A percentile compares a stretch with the other conserved stretches of the same genome.
Evolutionary conservation across 768 basidiomycete species (phyloP).

Genomic region (Russula compacta): DNA sequence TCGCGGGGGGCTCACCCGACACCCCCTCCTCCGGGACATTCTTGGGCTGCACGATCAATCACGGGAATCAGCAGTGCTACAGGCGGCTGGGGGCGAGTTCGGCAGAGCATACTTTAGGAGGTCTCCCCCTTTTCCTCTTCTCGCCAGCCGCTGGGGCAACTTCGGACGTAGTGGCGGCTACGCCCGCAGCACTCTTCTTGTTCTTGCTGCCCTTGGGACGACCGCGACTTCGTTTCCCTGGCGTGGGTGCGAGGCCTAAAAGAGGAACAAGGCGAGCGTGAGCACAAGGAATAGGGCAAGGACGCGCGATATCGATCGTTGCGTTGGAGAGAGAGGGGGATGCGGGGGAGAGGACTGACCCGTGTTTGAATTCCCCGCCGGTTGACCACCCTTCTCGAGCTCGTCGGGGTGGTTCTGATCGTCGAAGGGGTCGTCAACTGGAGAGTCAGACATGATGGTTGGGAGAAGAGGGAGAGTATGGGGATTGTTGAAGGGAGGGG

Average conservation of each 20-base stretch:
- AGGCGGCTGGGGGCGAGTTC: not conserved
- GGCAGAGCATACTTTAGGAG: constrained; percentile 36
- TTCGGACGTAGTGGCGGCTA: constrained; percentile 24
- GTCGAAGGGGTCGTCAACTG: constrained; percentile 42
- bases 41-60: constrained; percentile 24
- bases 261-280: constrained; percentile 25
- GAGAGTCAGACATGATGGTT: constrained; percentile 53
- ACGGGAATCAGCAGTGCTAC: constrained; percentile 1
- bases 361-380: constrained; percentile 26
- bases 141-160: constrained; percentile 24
- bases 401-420: constrained; percentile 55
- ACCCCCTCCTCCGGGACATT: constrained; percentile 37
- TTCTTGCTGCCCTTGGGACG: constrained; percentile 87
- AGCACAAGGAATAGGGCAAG: constrained; percentile 7
- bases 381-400: constrained; percentile 42
- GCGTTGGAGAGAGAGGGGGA: not conserved
- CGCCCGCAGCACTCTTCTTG: constrained; percentile 39
- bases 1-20: constrained; percentile 30
- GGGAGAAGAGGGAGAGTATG: constrained; percentile 24
- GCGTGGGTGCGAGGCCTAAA: constrained; percentile 29
- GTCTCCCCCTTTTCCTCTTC: constrained; percentile 43
- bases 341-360: constrained; percentile 22
- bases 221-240: constrained; percentile 72
- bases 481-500: constrained; percentile 34
- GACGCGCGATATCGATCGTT: constrained; percentile 22